Base-by-base conservation (phyloP, 1,139 yeast genomes). In the Yamadazyma pseudoaaseri region DNA sequence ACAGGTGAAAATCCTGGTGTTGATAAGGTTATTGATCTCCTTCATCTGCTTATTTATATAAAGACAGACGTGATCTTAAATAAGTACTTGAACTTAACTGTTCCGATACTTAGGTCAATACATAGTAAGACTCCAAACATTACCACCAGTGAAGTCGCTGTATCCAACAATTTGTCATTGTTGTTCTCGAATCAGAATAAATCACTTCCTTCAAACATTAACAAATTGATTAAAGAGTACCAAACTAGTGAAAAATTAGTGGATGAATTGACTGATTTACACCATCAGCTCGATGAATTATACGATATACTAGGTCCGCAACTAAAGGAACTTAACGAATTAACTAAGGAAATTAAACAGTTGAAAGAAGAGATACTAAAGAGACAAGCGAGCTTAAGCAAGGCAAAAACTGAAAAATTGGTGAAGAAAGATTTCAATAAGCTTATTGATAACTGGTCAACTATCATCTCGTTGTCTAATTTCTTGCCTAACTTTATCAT, bases 31-130 rank as follows among this genome's bases (percentile, higher is more conserved):
- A 6, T 25, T 8, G 17, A 16, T 18, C n/a, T 26, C 8, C 15
- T 36, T 10, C 20, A 36, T 13, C 30, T 24, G 16, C 33, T 27
- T 16, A 20, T 23, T 3, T 41, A 34, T 14, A 43, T 62, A 32
- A 64, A 62, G 38, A 53, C 61, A 3, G 47, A 51, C 7, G 33
- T 46, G 4, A 42, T 65, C 24, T 43, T 62, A 29, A 53, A 49
- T 27, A 47, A 46, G 9, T 56, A 53, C 32, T 41, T 65, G 20
- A 56, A 58, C 27, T 43, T 48, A 28, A 49, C 59, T 2, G 41
- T 54, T 4, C 70, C 71, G 2, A 54, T 61, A 14, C 48, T 65
- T 24, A 48, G 64, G 33, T 49, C 69, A 1, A 54, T 62, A 4
- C 66, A 65, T 39, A 63, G 60, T 28, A 47, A 56, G 5, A 48